phyloP scores from a whole-genome alignment of 2,329 filamentous ascomycete species.

The Hymenoscyphus albidus region DNA sequence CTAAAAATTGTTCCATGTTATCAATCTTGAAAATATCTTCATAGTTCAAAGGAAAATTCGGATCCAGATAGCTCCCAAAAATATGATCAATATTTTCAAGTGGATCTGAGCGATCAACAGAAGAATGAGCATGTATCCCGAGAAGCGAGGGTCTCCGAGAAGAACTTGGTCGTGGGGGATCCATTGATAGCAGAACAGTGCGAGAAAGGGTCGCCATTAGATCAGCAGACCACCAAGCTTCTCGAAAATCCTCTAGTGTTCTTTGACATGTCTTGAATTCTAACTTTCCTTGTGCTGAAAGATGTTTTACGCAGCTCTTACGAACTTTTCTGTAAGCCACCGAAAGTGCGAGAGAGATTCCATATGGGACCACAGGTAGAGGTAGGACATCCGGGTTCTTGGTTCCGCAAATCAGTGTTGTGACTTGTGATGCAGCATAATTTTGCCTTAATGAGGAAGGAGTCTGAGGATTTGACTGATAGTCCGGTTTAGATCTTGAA shows the following conservation, averaged over 20 bases:
- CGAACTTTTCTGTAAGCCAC: slow-evolving; percentile 9
- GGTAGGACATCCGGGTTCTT: slow-evolving; percentile 1
- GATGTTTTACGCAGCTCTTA: slow-evolving; percentile 1
- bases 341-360: slow-evolving; percentile 11
- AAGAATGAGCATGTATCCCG: background rate
- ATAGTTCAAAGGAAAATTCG: slow-evolving; percentile 11
- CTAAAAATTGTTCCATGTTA: background rate
- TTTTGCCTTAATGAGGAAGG: slow-evolving; percentile 7
- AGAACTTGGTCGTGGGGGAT: background rate
- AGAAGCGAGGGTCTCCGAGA: background rate
- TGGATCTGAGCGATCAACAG: background rate
- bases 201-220: slow-evolving; percentile 8
- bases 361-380: slow-evolving; percentile 8
- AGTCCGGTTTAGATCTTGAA: background rate
- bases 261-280: slow-evolving; percentile 8
- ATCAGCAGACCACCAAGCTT: slow-evolving; percentile 11
- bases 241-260: background rate
- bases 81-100: slow-evolving; percentile 10
- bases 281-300: background rate
- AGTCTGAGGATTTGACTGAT: background rate
- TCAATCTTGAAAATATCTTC: slow-evolving; percentile 1
- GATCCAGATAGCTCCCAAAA: slow-evolving; percentile 8
- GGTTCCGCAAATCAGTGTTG: slow-evolving; percentile 4
- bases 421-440: slow-evolving; percentile 2
- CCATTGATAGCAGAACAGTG: background rate